Evolutionary conservation across 2,329 filamentous ascomycete genomes (phyloP), one percentile per base, ranked within the genome.

Genomic region (Talaromyces islandicus): DNA sequence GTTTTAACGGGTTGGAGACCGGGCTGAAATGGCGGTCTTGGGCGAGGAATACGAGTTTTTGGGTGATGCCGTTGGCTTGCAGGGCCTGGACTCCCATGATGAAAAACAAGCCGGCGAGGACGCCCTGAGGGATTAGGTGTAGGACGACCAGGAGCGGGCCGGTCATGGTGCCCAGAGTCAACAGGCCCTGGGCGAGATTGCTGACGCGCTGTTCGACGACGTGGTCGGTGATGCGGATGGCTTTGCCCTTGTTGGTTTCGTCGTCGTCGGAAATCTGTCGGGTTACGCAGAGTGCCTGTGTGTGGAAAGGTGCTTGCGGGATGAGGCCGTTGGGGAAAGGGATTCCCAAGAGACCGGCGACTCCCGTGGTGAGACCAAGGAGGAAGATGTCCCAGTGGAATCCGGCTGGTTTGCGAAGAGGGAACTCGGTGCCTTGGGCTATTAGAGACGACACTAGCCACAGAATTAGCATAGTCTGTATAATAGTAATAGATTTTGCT

Each of bases 351-450:
- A 93, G 79, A 11, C 90, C 90, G 3, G 88, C 87, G 1, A 92
- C 75, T 55, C 88, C 88, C 0, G 90, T 92, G 1, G 89, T 92
- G 29, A 91, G 77, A 4, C 90, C 90, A 0, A 93, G 85, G 30
- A 93, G 84, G 75, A 92, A 92, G 43, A 93, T 73, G 67, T 93
- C 90, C 90, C 90, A 93, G 75, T 93, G 90, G 69, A 93, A 93
- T 14, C 90, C 90, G 51, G 90, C 88, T 3, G 90, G 90, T 69
- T 93, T 93, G 24, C 84, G 82, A 11, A 93, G 84, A 1, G 90
- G 90, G 64, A 91, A 93, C 69, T 93, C 89, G 63, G 88, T 92
- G 55, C 89, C 90, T 70, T 93, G 90, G 11, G 89, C 88, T 58
- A 92, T 92, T 30, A 93, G 83, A 6, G 89, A 91, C 0, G 89